Percentiles rank a stretch among this genome's conserved stretches.
These are phyloP conservation scores for Picea abies DNA, from an alignment of 83 land plant genomes.

Conservation along the genomic window DNA sequence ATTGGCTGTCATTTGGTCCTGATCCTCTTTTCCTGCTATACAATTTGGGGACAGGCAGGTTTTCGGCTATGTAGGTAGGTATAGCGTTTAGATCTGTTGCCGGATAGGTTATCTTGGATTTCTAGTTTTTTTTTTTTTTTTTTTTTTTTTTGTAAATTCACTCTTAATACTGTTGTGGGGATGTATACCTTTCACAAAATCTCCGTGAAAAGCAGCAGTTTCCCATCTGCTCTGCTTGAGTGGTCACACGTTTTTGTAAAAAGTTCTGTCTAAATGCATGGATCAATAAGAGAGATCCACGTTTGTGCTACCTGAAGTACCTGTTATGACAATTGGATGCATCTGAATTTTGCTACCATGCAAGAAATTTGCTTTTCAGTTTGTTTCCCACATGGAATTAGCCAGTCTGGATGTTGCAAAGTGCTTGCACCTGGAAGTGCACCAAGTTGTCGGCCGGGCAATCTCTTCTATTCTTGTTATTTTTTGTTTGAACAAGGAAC, in stretches of 20 bases:
- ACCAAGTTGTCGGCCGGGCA: no score
- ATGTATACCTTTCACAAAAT: constrained; percentile 3
- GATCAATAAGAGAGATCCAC: constrained; percentile 16
- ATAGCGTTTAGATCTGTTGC: not conserved
- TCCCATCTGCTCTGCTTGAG: constrained; percentile 8
- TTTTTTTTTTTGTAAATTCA: not conserved
- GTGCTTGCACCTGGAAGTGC: no score
- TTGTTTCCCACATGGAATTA: no score
- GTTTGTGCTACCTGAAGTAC: no score
- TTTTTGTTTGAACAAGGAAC: no score
- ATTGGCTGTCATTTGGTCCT: not conserved
- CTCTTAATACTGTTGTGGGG: not conserved
- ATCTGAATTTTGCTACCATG: no score
- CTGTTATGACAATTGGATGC: no score
- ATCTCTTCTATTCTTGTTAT: no score
- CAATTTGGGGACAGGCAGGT: not conserved
- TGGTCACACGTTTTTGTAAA: constrained; percentile 16
- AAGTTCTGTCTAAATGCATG: constrained; percentile 17
- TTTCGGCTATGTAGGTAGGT: not conserved
- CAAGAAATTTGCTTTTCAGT: no score
- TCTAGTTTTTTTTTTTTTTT: not conserved
- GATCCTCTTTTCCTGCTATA: not conserved
- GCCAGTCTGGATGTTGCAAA: no score
- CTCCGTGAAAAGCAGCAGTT: constrained; percentile 2
- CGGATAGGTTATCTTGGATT: constrained; percentile 11